These are phyloP conservation scores for Dendrobium catenatum DNA, from an alignment of 106 monocot genomes.

Conservation along the genomic window DNA sequence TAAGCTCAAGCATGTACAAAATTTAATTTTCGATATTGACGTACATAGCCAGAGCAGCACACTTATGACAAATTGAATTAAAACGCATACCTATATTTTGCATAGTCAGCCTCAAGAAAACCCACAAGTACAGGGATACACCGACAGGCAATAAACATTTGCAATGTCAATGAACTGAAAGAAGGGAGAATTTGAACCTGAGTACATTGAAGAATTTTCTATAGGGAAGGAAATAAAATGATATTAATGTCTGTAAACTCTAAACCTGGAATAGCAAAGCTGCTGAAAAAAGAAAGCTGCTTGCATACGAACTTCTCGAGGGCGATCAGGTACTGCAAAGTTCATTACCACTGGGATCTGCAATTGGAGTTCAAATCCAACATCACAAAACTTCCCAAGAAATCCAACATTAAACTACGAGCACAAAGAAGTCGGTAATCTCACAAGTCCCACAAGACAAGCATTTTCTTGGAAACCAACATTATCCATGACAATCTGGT, in stretches of 20 bases:
- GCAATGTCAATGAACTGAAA: slow-evolving; percentile 67
- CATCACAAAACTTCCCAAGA: neutral
- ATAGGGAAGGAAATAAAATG: neutral
- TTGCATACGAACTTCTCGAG: slow-evolving; percentile 90
- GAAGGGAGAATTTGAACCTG: slow-evolving; percentile 1
- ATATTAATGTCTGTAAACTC: neutral
- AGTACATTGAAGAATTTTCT: neutral
- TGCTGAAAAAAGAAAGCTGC: slow-evolving; percentile 89
- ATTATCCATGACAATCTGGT: slow-evolving; percentile 69
- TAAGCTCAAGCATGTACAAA: neutral
- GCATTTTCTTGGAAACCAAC: slow-evolving; percentile 77
- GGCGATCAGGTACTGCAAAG: slow-evolving; percentile 63
- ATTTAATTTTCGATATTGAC: neutral
- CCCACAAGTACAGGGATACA: slow-evolving; percentile 85
- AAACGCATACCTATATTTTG: slow-evolving; percentile 68
- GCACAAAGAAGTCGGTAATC: slow-evolving; percentile 2
- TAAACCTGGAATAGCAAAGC: slow-evolving; percentile 84
- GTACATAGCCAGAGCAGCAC: neutral
- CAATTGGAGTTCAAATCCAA: slow-evolving; percentile 7
- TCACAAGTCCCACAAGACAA: slow-evolving; percentile 86
- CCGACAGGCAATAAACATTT: slow-evolving; percentile 93
- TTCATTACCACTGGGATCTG: slow-evolving; percentile 90
- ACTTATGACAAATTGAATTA: neutral
- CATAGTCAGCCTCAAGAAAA: slow-evolving; percentile 93
- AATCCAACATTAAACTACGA: neutral